These are phyloP conservation scores for Trichoderma afroharzianum DNA, from an alignment of 2,329 filamentous ascomycete genomes.

Conservation along the genomic window DNA sequence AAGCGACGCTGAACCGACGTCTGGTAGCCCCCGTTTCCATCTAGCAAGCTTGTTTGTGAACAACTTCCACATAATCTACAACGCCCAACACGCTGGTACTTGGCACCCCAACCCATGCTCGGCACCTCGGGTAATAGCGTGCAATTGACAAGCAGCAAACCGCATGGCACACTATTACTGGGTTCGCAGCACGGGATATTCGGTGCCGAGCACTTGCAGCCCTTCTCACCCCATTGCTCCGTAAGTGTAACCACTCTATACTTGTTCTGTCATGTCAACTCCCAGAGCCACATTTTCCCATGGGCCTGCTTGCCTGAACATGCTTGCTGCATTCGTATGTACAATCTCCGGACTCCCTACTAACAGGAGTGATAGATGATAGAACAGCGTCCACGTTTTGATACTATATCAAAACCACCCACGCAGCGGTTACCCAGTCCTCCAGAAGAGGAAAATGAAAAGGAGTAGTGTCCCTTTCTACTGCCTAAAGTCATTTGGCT, in stretches of 20 bases:
- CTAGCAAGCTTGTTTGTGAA: neutral
- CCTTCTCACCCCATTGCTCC: neutral
- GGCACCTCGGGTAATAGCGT: neutral
- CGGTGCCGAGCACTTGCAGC: neutral
- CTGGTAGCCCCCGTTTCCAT: neutral
- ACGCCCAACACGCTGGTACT: neutral
- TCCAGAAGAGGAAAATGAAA: neutral
- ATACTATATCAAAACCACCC: neutral
- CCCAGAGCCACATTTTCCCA: neutral
- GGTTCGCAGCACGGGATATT: neutral
- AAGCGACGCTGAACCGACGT: neutral
- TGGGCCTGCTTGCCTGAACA: neutral
- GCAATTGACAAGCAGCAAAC: neutral
- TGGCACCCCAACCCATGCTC: neutral
- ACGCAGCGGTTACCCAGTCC: neutral
- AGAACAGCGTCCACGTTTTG: neutral
- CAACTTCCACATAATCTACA: neutral
- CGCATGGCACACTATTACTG: too few species aligned
- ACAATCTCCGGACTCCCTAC: slow-evolving; percentile 2
- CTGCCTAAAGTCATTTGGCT: neutral
- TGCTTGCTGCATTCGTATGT: neutral
- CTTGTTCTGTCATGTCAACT: neutral
- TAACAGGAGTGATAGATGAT: neutral
- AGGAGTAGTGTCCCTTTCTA: neutral
- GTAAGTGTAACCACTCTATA: neutral